Percentiles rank a stretch among this genome's conserved stretches.
Evolutionary conservation across 2,329 filamentous ascomycete genomes (phyloP).

Genomic region (Exserohilum rostratum): DNA sequence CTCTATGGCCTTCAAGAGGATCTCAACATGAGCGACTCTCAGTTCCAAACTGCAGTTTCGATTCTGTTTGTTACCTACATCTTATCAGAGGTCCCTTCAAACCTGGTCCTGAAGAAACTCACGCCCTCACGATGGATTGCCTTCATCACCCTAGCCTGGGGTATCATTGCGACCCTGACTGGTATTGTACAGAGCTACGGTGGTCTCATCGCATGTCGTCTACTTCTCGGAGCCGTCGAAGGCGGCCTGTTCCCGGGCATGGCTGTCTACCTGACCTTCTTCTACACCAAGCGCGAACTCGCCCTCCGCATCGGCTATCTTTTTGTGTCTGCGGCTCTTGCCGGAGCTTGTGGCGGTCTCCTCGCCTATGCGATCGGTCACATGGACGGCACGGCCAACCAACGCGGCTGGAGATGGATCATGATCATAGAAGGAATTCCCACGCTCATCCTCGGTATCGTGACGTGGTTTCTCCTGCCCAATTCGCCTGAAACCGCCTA

Average conservation of each 20-base stretch:
- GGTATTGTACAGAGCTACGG: constrained; percentile 71
- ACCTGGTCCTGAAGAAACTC: constrained; percentile 55
- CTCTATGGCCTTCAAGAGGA: constrained; percentile 69
- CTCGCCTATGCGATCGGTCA: constrained; percentile 76
- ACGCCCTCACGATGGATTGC: constrained; percentile 59
- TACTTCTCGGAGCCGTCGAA: constrained; percentile 72
- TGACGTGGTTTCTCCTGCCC: constrained; percentile 65
- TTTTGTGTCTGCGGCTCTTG: constrained; percentile 72
- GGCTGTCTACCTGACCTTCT: constrained; percentile 73
- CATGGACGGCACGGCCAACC: constrained; percentile 70
- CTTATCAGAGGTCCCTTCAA: constrained; percentile 53
- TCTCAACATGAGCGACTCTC: constrained; percentile 64
- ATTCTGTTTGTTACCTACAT: constrained; percentile 56
- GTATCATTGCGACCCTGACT: constrained; percentile 68
- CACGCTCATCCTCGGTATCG: constrained; percentile 60
- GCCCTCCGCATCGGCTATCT: constrained; percentile 75
- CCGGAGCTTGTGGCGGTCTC: constrained; percentile 74
- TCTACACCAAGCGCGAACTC: constrained; percentile 76
- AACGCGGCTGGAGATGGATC: constrained; percentile 74
- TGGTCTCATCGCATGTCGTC: constrained; percentile 69
- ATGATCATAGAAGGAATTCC: constrained; percentile 68
- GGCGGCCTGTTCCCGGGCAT: constrained; percentile 74
- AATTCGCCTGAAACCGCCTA: constrained; percentile 70
- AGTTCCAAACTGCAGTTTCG: constrained; percentile 66
- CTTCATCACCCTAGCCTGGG: constrained; percentile 65